These are phyloP conservation scores for Apiospora marii DNA, from an alignment of 2,329 filamentous ascomycete genomes.

Conservation along the genomic window DNA sequence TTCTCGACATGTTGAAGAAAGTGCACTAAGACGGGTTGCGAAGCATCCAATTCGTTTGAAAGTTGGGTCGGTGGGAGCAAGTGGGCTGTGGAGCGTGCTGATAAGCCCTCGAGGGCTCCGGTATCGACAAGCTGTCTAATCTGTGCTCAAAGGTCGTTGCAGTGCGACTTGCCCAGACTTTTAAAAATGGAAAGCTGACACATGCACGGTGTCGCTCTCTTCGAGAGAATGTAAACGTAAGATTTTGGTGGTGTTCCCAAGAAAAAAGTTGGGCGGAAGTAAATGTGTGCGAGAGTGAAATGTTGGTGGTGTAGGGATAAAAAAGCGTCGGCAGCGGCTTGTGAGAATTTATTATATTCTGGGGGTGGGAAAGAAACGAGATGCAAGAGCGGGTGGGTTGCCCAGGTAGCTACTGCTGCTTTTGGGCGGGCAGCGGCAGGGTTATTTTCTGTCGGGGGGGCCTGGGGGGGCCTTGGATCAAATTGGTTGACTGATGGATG, in stretches of 20 bases:
- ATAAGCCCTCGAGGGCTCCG: constrained; percentile 20
- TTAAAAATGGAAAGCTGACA: background rate
- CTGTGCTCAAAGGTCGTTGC: constrained; percentile 9
- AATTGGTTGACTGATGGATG: constrained; percentile 9
- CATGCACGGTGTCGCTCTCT: constrained; percentile 5
- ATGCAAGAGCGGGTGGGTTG: constrained; percentile 25
- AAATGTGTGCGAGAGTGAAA: background rate
- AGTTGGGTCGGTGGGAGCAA: constrained; percentile 18
- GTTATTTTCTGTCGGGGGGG: constrained; percentile 7
- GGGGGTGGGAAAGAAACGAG: constrained; percentile 25
- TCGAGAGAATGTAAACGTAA: background rate
- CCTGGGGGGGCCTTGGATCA: background rate
- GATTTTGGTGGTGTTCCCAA: background rate
- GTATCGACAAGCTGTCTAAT: constrained; percentile 17
- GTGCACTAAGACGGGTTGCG: background rate
- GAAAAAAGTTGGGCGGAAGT: background rate
- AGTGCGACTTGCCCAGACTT: constrained; percentile 8
- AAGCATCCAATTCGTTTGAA: constrained; percentile 15
- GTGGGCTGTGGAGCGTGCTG: constrained; percentile 9
- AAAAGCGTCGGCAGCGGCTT: constrained; percentile 21
- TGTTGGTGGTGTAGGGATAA: constrained; percentile 19
- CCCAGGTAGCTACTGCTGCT: constrained; percentile 22
- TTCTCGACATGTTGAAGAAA: constrained; percentile 18
- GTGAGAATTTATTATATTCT: constrained; percentile 23
- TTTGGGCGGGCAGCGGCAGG: constrained; percentile 23